These are phyloP conservation scores for Mucor indicus DNA, from an alignment of 371 early-diverging fungal species.

Conservation along the genomic window DNA sequence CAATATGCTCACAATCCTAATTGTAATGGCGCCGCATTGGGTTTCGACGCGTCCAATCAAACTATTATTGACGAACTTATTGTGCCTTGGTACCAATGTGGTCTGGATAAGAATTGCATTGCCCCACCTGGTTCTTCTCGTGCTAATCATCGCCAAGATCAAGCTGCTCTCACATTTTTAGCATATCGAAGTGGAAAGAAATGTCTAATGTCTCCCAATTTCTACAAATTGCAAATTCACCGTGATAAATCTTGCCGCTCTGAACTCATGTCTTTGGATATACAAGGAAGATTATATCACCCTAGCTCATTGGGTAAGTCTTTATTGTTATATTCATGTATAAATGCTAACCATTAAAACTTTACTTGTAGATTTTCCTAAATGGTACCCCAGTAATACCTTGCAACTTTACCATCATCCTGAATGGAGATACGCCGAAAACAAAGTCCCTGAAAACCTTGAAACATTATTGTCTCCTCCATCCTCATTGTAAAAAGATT, in stretches of 20 bases:
- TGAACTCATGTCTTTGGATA: slow-evolving; percentile 19
- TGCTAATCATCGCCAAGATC: slow-evolving; percentile 58
- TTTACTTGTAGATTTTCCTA: slow-evolving; percentile 25
- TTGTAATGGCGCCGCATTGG: slow-evolving; percentile 56
- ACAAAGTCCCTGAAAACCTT: slow-evolving; percentile 21
- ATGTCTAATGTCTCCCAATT: slow-evolving; percentile 18
- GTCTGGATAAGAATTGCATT: slow-evolving; percentile 50
- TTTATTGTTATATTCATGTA: neutral
- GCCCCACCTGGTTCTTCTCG: slow-evolving; percentile 53
- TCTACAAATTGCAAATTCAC: slow-evolving; percentile 18
- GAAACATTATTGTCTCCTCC: slow-evolving; percentile 7
- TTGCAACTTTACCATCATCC: slow-evolving; percentile 25
- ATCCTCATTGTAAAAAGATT: too few relatives aligned
- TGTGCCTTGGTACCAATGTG: slow-evolving; percentile 52
- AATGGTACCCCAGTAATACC: slow-evolving; percentile 27
- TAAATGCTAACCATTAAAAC: neutral
- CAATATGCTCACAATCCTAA: slow-evolving; percentile 37
- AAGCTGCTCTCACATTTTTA: slow-evolving; percentile 51
- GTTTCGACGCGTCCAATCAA: slow-evolving; percentile 44
- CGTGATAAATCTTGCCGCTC: slow-evolving; percentile 23
- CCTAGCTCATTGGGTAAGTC: slow-evolving; percentile 31
- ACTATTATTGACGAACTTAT: slow-evolving; percentile 37
- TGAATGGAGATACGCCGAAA: slow-evolving; percentile 30
- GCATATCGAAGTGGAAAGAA: slow-evolving; percentile 27
- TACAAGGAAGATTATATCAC: slow-evolving; percentile 20